phyloP scores from a whole-genome alignment of 1,284 basidiomycete species.

The Malassezia dermatis region DNA sequence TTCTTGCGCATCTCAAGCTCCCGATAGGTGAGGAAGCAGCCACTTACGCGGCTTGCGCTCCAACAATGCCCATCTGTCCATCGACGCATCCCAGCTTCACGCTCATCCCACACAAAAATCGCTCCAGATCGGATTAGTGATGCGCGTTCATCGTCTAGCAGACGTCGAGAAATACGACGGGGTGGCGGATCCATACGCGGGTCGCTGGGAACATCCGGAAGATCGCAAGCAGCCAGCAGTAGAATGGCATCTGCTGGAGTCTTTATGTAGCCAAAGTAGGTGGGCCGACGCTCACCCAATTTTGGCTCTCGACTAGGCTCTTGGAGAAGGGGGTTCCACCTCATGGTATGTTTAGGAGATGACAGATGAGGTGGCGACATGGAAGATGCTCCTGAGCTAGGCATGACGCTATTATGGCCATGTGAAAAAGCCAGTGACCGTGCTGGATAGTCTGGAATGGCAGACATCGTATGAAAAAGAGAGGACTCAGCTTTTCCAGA shows the following conservation, averaged over 20 bases:
- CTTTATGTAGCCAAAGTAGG: conserved; percentile 43
- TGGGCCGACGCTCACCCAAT: conserved; percentile 26
- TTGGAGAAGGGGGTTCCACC: not conserved
- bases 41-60: conserved; percentile 52
- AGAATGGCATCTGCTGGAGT: conserved; percentile 44
- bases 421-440: not conserved
- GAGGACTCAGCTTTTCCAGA: not conserved
- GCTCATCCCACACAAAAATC: conserved; percentile 46
- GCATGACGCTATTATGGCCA: not conserved
- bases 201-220: conserved; percentile 16
- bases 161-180: conserved; percentile 34
- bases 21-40: conserved; percentile 51
- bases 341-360: not conserved
- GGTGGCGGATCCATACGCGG: conserved; percentile 24
- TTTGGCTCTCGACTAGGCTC: not conserved
- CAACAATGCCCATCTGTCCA: conserved; percentile 53
- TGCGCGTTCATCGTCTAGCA: conserved; percentile 42
- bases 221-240: conserved; percentile 40
- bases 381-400: not conserved
- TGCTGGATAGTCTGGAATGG: not conserved
- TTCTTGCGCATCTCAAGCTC: conserved; percentile 46
- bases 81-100: conserved; percentile 50
- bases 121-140: conserved; percentile 36
- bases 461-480: not conserved
- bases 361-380: not conserved